Evolutionary conservation across 768 basidiomycete genomes (phyloP).

Genomic region (Polyporus arcularius): DNA sequence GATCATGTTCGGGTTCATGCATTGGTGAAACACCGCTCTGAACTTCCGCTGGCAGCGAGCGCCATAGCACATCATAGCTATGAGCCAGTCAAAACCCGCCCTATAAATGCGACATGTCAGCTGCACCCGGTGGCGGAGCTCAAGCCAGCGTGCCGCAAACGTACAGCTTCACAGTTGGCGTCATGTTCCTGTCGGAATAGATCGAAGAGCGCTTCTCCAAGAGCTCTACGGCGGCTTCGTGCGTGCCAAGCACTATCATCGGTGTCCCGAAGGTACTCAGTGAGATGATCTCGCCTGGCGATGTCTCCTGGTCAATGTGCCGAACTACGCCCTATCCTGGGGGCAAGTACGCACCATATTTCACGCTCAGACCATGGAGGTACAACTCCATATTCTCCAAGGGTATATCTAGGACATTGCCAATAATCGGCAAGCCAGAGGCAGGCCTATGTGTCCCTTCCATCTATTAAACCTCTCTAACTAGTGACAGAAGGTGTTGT

Average conservation of each 20-base stretch:
- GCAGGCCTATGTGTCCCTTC: too few relatives aligned
- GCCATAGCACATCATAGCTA: conserved; percentile 3
- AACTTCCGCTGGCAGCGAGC: conserved; percentile 8
- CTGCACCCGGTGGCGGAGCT: neutral
- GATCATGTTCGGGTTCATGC: neutral
- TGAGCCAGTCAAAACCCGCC: conserved; percentile 8
- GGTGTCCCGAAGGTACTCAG: conserved; percentile 13
- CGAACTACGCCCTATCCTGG: neutral
- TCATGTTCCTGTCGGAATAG: conserved; percentile 19
- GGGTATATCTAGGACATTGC: conserved; percentile 15
- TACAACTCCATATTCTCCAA: neutral
- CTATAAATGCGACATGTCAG: neutral
- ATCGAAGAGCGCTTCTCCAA: conserved; percentile 24
- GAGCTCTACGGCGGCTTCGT: conserved; percentile 15
- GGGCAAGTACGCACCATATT: conserved; percentile 1
- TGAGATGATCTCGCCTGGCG: conserved; percentile 19
- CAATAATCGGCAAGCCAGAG: conserved; percentile 11
- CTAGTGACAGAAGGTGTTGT: too few relatives aligned
- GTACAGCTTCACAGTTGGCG: conserved; percentile 1
- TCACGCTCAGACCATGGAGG: neutral
- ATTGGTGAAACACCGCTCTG: conserved; percentile 1
- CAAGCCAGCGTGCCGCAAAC: neutral
- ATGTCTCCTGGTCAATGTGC: neutral
- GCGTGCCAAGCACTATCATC: conserved; percentile 16
- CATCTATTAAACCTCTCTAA: too few relatives aligned